Conservation (phyloP, 2,329 filamentous ascomycete genomes). For the Rugonectria rugulosa region DNA sequence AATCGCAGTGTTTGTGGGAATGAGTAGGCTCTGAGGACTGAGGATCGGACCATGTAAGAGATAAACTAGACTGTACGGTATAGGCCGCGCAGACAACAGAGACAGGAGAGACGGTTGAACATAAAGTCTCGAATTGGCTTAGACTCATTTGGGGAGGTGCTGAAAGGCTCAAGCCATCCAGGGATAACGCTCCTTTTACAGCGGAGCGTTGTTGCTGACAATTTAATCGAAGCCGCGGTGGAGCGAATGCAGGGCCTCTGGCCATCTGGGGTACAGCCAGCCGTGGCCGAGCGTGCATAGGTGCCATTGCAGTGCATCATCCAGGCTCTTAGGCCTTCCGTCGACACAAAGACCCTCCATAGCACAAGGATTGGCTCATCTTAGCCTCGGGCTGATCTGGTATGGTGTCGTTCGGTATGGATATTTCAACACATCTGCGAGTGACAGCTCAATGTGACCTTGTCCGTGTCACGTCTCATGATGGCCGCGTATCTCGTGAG, state of each 20-base stretch:
- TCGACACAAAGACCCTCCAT: conserved; percentile 1
- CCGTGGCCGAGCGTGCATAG: conserved; percentile 25
- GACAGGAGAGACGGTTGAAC: not conserved
- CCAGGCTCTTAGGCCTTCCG: conserved; percentile 3
- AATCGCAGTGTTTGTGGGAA: too few relatives aligned
- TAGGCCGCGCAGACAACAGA: conserved; percentile 2
- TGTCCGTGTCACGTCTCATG: conserved; percentile 11
- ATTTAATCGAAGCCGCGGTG: conserved; percentile 34
- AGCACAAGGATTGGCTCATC: conserved; percentile 2
- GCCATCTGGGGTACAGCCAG: conserved; percentile 36
- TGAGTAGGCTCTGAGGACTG: too few relatives aligned
- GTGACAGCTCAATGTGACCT: not conserved
- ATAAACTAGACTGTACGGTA: conserved; percentile 1
- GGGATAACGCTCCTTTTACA: conserved; percentile 12
- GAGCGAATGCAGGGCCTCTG: conserved; percentile 22
- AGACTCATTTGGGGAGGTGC: not conserved
- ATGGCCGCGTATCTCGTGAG: conserved; percentile 9
- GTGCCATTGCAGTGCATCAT: conserved; percentile 31
- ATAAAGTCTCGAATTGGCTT: not conserved
- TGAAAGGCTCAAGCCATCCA: not conserved
- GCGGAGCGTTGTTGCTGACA: conserved; percentile 19
- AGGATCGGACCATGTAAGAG: too few relatives aligned
- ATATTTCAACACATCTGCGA: conserved; percentile 5
- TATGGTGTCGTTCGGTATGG: conserved; percentile 10
- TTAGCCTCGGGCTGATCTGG: not conserved